Evolutionary conservation across 2,329 filamentous ascomycete genomes (phyloP), one percentile per base, ranked within the genome.

Genomic region (Chlorencoelia australis): DNA sequence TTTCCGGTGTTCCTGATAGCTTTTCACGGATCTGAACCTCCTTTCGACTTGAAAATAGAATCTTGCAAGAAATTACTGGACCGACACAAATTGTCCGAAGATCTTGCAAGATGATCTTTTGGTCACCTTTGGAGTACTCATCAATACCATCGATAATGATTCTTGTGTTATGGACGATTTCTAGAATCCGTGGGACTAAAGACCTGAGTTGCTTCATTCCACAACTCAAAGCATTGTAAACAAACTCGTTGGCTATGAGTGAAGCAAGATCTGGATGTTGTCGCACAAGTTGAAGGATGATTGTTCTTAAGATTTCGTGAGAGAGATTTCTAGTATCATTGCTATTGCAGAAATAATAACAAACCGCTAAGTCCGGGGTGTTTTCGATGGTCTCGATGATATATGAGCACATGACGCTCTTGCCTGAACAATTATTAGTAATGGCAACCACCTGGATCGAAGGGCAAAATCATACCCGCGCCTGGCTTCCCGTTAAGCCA

Each of bases 401-500:
- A 32, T 42, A 37, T 3, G 44, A 39, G 21, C 37, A 44, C 22
- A 46, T 33, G 7, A 46, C 39, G 27, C 35, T 44, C 26, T 46
- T 47, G 3, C 43, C 41, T 44, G 19, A 4, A 22, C 13, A 30
- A 28, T 8, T n/a, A 22, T 28, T 22, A 34, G 10, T 15, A 17
- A 20, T 7, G 22, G 14, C 4, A 19, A n/a, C 17, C 14, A 18
- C 2, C 19, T 27, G 15, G 22, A 8, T 5, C 3, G 15, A 5
- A 15, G 4, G 10, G 13, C 15, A 22, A 22, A 10, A 26, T 25
- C 21, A 9, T 35, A 44, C 39, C 43, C 27, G 45, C 11, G 26
- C 45, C 43, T 25, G 43, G 43, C 17, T 39, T 46, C 14, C 43
- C 45, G 29, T 45, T 16, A 14, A 46, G 37, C 45, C 43, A 48